Base-by-base conservation (phyloP, 441 rosid genomes). In the Kokia cookei region DNA sequence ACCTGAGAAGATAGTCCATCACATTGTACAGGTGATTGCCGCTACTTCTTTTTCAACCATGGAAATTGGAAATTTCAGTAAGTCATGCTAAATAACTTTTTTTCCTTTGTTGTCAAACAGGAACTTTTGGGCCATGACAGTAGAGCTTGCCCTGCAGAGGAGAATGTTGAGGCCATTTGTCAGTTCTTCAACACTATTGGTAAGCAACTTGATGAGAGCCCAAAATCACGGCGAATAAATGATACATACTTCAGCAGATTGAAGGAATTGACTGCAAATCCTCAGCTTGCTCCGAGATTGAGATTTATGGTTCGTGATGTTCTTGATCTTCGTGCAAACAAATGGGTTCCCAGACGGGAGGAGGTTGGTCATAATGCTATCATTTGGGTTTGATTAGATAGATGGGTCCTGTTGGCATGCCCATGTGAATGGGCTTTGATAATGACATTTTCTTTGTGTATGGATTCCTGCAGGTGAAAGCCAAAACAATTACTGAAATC, bases 261-360 rank as follows among this genome's bases (percentile, higher is more conserved):
- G 88, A 94, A 84, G 82, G 94, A 83, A 11, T 68, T 94, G 73
- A 67, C 89, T 3, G 68, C 80, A 75, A 88, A 88, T 62, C 86
- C 92, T 77, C 90, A 85, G 76, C 82, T 94, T 59, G 95, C 90
- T 26, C 82, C 89, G 1, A 84, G 97, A 14, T 76, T 92, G 76
- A 87, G 89, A 82, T 94, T 94, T 84, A 84, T 89, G 97, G 86
- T 94, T 54, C 86, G 85, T 40, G 85, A 89, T 76, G 90, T 89
- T 76, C 84, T 94, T 80, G 99, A 94, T 76, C 84, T 90, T 69
- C 92, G 97, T 27, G 61, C 85, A 14, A 90, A 82, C 82, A 89
- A 83, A 22, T 94, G 99, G 99, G 86, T 91, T 74, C 98, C 97
- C 7, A 85, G 98, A 73, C 92, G 97, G 17, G 98, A 94, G 76